phyloP scores from a whole-genome alignment of 2,329 filamentous ascomycete species.

The Tolypocladium cylindrosporum region DNA sequence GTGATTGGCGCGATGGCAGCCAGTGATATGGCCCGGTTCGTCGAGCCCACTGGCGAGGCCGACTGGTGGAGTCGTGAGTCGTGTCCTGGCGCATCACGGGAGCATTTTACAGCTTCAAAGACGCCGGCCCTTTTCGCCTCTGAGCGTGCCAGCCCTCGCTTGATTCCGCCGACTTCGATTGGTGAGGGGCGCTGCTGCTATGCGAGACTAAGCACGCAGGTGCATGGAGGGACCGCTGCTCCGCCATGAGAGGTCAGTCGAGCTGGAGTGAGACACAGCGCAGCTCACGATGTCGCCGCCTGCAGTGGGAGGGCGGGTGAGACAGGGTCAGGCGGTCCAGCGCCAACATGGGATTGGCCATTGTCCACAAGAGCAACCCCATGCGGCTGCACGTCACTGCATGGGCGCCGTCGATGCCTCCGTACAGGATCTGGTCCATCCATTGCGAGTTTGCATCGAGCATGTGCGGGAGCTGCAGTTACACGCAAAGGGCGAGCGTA shows the following conservation, averaged over 20 bases:
- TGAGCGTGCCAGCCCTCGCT: background rate
- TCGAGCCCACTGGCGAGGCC: background rate
- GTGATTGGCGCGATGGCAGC: conserved; percentile 7
- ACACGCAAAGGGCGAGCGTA: background rate
- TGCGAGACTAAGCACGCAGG: background rate
- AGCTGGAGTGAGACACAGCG: background rate
- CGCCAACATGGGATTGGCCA: background rate
- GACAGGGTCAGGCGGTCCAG: conserved; percentile 5
- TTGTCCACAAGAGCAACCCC: background rate
- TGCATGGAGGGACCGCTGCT: background rate
- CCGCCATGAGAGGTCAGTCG: background rate
- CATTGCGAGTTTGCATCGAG: too few relatives aligned
- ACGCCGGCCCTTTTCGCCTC: background rate
- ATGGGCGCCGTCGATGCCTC: background rate
- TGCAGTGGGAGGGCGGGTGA: background rate
- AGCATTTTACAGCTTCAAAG: background rate
- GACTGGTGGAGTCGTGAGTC: background rate
- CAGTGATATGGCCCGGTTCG: conserved; percentile 4
- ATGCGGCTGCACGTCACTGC: background rate
- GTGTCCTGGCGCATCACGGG: background rate
- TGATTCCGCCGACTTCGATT: background rate
- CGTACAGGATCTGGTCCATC: background rate
- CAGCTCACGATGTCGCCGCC: background rate
- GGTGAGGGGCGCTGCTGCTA: background rate
- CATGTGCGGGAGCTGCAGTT: background rate